Percentiles rank a stretch among this genome's conserved stretches.
phyloP scores from a whole-genome alignment of 345 rosid species.

The Carallia brachiata region DNA sequence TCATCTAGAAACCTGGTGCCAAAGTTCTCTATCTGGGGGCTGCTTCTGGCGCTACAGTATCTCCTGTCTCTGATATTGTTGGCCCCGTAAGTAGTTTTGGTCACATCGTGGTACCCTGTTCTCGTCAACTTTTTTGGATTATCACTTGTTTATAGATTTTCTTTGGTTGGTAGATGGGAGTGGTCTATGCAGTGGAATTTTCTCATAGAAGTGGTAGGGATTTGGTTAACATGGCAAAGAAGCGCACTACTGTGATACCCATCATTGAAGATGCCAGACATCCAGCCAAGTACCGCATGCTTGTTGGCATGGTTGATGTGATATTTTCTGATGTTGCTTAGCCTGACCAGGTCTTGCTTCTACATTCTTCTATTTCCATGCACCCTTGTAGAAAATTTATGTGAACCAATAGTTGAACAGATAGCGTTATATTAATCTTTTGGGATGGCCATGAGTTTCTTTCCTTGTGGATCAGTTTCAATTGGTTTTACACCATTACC shows the following conservation, averaged over 20 bases:
- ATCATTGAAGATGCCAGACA: slow-evolving; percentile 95
- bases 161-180: slow-evolving; percentile 47
- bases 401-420: no score
- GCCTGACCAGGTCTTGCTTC: slow-evolving; percentile 78
- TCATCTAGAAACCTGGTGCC: slow-evolving; percentile 71
- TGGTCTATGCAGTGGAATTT: slow-evolving; percentile 86
- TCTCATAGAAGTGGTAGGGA: slow-evolving; percentile 93
- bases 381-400: background rate
- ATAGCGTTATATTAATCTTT: no score
- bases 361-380: background rate
- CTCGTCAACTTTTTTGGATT: background rate
- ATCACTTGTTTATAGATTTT: background rate
- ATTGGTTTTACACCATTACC: no score
- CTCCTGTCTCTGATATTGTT: slow-evolving; percentile 84
- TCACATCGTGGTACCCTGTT: background rate
- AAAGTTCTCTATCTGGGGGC: slow-evolving; percentile 88
- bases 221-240: slow-evolving; percentile 92
- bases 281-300: slow-evolving; percentile 85
- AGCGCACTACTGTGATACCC: slow-evolving; percentile 80
- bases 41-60: slow-evolving; percentile 90
- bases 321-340: slow-evolving; percentile 95
- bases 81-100: slow-evolving; percentile 62
- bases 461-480: no score
- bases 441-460: no score
- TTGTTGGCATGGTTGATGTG: slow-evolving; percentile 94